phyloP scores from a whole-genome alignment of 2,329 filamentous ascomycete species.

The Lecanicillium sp. region DNA sequence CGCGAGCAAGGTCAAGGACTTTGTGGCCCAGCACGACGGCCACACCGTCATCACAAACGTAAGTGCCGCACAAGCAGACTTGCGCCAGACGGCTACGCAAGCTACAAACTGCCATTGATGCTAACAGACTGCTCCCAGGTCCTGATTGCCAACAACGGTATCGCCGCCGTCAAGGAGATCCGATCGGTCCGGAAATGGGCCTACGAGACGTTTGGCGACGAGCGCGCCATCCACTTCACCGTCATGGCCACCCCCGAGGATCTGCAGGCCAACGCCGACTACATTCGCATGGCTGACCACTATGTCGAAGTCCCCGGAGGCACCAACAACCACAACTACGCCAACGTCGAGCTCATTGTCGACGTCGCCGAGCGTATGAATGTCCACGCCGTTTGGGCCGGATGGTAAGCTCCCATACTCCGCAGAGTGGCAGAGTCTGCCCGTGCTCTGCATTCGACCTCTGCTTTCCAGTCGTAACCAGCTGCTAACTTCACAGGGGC shows the following conservation, averaged over 20 bases:
- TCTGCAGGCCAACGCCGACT: constrained; percentile 94
- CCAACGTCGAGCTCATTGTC: constrained; percentile 98
- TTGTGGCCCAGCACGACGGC: constrained; percentile 80
- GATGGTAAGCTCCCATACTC: constrained; percentile 81
- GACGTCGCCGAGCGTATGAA: constrained; percentile 98
- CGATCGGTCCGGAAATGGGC: constrained; percentile 99
- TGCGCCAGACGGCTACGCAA: background rate
- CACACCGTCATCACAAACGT: constrained; percentile 99
- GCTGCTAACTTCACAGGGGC: constrained; percentile 51
- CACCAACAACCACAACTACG: constrained; percentile 99
- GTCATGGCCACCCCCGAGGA: constrained; percentile 99
- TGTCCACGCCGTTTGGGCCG: constrained; percentile 97
- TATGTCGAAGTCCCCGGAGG: constrained; percentile 98
- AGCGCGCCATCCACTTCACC: constrained; percentile 96
- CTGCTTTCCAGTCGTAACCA: background rate
- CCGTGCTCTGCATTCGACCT: background rate
- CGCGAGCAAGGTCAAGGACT: constrained; percentile 89
- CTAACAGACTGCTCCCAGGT: constrained; percentile 51
- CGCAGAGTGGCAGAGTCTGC: too few relatives aligned
- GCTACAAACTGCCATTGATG: constrained; percentile 7
- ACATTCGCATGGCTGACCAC: constrained; percentile 99
- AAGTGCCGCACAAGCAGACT: constrained; percentile 32
- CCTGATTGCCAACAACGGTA: constrained; percentile 98
- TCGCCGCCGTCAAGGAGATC: constrained; percentile 98
- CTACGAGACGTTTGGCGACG: constrained; percentile 98